Evolutionary conservation across 164 flowering plant species (phyloP).

Genomic region (Euptelea pleiosperma): DNA sequence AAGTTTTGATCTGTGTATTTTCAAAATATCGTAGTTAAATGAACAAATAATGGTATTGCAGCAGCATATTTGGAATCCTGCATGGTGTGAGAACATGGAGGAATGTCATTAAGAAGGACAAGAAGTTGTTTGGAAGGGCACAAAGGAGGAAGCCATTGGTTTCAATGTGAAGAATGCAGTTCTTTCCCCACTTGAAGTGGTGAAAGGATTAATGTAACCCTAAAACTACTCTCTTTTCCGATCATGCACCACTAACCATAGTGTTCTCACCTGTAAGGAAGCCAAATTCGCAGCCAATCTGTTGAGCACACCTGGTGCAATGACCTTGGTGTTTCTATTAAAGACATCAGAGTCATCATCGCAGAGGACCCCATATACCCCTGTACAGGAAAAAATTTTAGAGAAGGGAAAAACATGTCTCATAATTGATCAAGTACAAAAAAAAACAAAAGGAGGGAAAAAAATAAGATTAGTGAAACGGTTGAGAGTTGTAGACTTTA

Average conservation of each 20-base stretch:
- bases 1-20: too few relatives aligned
- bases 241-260: slow-evolving; percentile 91
- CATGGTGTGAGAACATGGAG: slow-evolving; percentile 40
- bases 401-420: too few relatives aligned
- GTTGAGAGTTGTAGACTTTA: too few relatives aligned
- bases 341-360: too few relatives aligned
- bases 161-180: slow-evolving; percentile 89
- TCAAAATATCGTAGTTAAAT: too few relatives aligned
- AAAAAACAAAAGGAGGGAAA: too few relatives aligned
- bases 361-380: too few relatives aligned
- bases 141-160: slow-evolving; percentile 52
- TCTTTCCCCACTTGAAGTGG: slow-evolving; percentile 87
- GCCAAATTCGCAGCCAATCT: slow-evolving; percentile 54
- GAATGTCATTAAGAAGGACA: slow-evolving; percentile 24
- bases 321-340: too few relatives aligned
- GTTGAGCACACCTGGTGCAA: too few relatives aligned
- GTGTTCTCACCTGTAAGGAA: slow-evolving; percentile 82
- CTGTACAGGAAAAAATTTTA: too few relatives aligned
- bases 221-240: slow-evolving; percentile 92
- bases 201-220: slow-evolving; percentile 95
- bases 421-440: too few relatives aligned
- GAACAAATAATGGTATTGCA: slow-evolving; percentile 28
- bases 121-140: slow-evolving; percentile 21
- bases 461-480: too few relatives aligned
- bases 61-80: slow-evolving; percentile 76